phyloP scores from a whole-genome alignment of 2,329 filamentous ascomycete species.

The Colletotrichum australisinense region DNA sequence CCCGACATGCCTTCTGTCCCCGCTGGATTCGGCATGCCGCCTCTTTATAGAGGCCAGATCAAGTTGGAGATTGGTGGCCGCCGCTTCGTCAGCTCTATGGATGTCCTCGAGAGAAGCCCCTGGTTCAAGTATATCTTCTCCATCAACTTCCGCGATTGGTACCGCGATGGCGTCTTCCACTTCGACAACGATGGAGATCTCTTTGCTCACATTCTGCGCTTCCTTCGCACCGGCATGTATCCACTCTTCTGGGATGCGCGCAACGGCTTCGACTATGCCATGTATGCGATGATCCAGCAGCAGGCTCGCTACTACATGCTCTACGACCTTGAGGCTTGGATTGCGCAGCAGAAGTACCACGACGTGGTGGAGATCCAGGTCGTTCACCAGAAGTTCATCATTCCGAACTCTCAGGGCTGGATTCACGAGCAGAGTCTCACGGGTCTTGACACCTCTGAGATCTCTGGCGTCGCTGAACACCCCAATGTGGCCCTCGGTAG shows the following conservation, averaged over 20 bases:
- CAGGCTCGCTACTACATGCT: slow-evolving; percentile 49
- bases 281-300: slow-evolving; percentile 47
- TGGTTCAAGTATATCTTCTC: slow-evolving; percentile 26
- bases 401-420: slow-evolving; percentile 11
- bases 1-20: not conserved
- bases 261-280: slow-evolving; percentile 45
- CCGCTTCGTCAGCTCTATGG: slow-evolving; percentile 33
- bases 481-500: not conserved
- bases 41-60: slow-evolving; percentile 10
- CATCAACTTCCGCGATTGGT: slow-evolving; percentile 25
- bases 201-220: slow-evolving; percentile 49
- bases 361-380: slow-evolving; percentile 35
- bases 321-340: slow-evolving; percentile 40
- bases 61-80: slow-evolving; percentile 36
- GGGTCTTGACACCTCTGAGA: slow-evolving; percentile 6
- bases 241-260: slow-evolving; percentile 47
- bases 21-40: slow-evolving; percentile 2
- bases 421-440: not conserved
- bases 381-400: slow-evolving; percentile 8
- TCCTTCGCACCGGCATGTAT: slow-evolving; percentile 46
- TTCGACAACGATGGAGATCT: slow-evolving; percentile 50
- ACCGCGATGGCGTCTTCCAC: slow-evolving; percentile 34
- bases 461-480: slow-evolving; percentile 5
- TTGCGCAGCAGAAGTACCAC: slow-evolving; percentile 37
- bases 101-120: slow-evolving; percentile 27